Base-by-base conservation (phyloP, 192 early-diverging fungal genomes). In the Entrophospora sp. region DNA sequence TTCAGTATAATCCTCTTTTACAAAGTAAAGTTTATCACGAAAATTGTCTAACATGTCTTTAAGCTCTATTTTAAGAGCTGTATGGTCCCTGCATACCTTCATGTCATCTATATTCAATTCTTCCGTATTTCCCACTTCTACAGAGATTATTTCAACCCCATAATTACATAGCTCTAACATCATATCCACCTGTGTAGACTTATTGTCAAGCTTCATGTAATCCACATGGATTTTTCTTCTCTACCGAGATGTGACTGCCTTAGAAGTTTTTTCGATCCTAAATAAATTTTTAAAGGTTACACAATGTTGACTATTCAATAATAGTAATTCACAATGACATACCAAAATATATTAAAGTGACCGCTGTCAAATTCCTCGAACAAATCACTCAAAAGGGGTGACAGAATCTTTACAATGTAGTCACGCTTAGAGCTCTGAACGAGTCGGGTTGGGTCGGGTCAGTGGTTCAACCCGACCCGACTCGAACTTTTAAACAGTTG, bases 61-160 rank as follows among this genome's bases (percentile, higher is more conserved):
- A 8, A 61, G 8, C 44, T 61, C 59, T 28, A 61, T 61, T 61
- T 61, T 61, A 16, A 61, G n/a, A 13, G 59, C 59, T 28, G 59
- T 61, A 30, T 61, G 59, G 44, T 61, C 59, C 14, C 24, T 22
- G 35, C n/a, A 22, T 16, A 52, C 12, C 49, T 52, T 52, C 49
- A 52, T 3, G 27, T 58, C 34, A 37, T 58, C 56, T 14, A 20
- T 0, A 16, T 34, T 4, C n/a, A n/a, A n/a, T 37, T 10, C 35
- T 58, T 58, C 5, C 10, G 56, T 58, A 22, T 13, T 58, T 25
- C 56, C 56, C 2, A 38, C 56, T 37, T 58, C 20, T 36, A 14
- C 12, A 24, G 48, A 49, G 7, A 40, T 40, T 40, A 40, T 9
- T 40, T 40, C 24, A 1, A 52, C 8, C 16, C 49, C 25, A 52